A percentile compares a stretch with the other conserved stretches of the same genome.
Conservation (phyloP, 208 protist species). For the Tritrichomonas foetus region DNA sequence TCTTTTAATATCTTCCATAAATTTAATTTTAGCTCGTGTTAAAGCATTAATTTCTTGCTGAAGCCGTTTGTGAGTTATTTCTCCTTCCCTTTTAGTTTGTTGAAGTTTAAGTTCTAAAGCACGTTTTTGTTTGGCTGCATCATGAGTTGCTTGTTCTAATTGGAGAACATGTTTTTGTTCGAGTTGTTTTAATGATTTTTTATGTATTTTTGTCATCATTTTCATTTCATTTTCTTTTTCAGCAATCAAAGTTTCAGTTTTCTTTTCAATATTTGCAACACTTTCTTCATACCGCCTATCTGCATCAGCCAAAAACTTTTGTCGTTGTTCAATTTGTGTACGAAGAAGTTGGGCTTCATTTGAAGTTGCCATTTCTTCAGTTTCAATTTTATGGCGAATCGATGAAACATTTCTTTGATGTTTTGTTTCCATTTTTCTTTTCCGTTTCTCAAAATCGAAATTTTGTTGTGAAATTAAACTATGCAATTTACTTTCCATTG, state of each 20-base stretch:
- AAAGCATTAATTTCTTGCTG: neutral
- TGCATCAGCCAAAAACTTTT: too few species aligned
- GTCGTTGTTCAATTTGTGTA: neutral
- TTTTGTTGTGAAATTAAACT: neutral
- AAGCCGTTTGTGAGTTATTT: neutral
- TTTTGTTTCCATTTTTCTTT: neutral
- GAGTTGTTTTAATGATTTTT: neutral
- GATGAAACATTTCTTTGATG: neutral
- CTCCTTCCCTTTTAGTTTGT: neutral
- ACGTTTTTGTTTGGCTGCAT: neutral
- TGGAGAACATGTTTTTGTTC: neutral
- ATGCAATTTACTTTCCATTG: neutral
- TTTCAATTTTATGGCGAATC: neutral
- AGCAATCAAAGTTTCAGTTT: neutral
- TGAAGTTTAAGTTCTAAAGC: neutral
- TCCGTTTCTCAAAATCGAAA: neutral
- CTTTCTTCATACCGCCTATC: neutral
- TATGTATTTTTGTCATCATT: conserved; percentile 1
- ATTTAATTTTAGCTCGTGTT: neutral
- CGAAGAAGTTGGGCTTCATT: neutral
- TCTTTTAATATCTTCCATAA: neutral
- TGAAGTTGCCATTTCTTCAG: neutral
- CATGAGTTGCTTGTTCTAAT: neutral
- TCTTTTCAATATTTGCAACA: neutral
- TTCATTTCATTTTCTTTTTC: conserved; percentile 26